Evolutionary conservation across 2,329 filamentous ascomycete species (phyloP), one percentile per base, ranked within the genome.

Genomic region (Sarocladium strictum): DNA sequence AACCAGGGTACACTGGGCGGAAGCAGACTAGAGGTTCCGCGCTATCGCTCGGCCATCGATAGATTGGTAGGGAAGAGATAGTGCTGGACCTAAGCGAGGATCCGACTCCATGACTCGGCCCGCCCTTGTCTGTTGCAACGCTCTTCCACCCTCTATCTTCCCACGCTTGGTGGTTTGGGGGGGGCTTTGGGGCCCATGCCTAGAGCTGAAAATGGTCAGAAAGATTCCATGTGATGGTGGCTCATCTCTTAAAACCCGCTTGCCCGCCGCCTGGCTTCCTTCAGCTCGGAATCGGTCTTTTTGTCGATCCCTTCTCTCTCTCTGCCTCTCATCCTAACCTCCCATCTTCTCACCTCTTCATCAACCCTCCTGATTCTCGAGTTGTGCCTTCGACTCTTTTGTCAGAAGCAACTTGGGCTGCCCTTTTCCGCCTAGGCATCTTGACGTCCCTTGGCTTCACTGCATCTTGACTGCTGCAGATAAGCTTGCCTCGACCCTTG

Each of bases 71-170:
- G 5, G 9, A 4, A n/a, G 9, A 17, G 47, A 33, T 51, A 51
- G 29, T 12, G 29, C 11, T 32, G 5, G 24, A 51, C 47, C 47
- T 35, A 12, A 17, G 9, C 27, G 27, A 33, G 47, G 47, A 27
- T 9, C 23, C 47, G 43, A 49, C 17, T 29, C 43, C 43, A 49
- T 49, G 43, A 49, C 43, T 49, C 43, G 43, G 47, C 47, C 47
- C 29, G 47, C 17, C 47, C n/a, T 51, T 10, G 26, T 35, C 29
- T 24, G 29, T 17, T 17, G 17, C 26, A 51, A 24, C 47, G 7
- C 4, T 9, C 23, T 10, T 51, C 47, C 3, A 3, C 14, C 17
- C 15, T 26, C 43, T 24, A 4, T 3, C 24, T 23, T 24, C 29
- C n/a, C 21, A 27, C 24, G 23, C n/a, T n/a, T n/a, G n/a, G n/a